Evolutionary conservation across 371 early-diverging fungal genomes (phyloP).

Genomic region (Circinella minor): DNA sequence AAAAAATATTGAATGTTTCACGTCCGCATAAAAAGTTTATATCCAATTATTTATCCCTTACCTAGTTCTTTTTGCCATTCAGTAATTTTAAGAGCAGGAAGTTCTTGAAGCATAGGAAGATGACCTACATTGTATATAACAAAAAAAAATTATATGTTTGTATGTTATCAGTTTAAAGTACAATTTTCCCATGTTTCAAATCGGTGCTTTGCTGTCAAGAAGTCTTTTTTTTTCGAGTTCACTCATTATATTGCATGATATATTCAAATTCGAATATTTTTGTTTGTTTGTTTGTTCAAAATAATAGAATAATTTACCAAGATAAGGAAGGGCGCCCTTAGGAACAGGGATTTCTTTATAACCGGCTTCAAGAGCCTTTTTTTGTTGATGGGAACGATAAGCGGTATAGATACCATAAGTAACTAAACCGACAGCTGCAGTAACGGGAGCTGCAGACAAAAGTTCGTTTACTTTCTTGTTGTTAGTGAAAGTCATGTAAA

Average conservation of each 20-base stretch:
- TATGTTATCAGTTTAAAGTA: neutral
- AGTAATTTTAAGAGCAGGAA: constrained; percentile 19
- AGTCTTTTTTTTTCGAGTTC: no score
- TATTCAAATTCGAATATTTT: neutral
- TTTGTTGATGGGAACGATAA: constrained; percentile 4
- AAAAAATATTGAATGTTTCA: no score
- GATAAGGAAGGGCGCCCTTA: constrained; percentile 5
- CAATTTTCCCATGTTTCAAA: no score
- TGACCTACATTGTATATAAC: constrained; percentile 20
- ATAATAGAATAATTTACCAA: neutral
- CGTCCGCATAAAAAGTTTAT: neutral
- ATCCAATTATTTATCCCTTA: neutral
- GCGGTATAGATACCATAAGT: constrained; percentile 4
- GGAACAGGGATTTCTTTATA: constrained; percentile 9
- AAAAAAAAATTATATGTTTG: no score
- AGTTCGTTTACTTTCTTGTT: constrained; percentile 7
- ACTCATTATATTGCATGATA: neutral
- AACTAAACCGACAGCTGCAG: neutral
- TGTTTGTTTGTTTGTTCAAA: neutral
- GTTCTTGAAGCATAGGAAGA: constrained; percentile 15
- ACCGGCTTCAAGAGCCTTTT: neutral
- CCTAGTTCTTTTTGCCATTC: constrained; percentile 14
- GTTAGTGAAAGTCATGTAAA: constrained; percentile 2
- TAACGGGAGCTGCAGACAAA: neutral
- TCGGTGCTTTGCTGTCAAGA: neutral